Evolutionary conservation across 1,284 basidiomycete species (phyloP).

Genomic region (Cutaneotrichosporon curvatum): DNA sequence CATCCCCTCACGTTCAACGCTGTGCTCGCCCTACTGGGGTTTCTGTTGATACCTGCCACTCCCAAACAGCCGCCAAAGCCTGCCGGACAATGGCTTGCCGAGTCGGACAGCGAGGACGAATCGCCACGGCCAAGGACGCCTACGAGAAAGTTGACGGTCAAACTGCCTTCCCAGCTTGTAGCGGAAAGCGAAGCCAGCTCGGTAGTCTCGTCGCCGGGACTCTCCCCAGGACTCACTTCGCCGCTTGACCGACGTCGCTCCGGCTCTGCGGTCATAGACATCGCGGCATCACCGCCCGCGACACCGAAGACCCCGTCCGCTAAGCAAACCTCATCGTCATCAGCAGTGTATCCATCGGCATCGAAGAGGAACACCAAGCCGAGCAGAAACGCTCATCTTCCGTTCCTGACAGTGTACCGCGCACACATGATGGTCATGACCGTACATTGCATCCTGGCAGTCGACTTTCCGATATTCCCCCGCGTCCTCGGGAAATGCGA

Average conservation of each 20-base stretch:
- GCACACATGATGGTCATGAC: slow-evolving; percentile 96
- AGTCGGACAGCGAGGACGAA: slow-evolving; percentile 39
- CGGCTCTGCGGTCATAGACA: background rate
- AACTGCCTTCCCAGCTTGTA: slow-evolving; percentile 12
- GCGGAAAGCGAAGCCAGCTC: slow-evolving; percentile 4
- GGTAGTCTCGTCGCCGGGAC: background rate
- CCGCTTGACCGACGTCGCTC: too few relatives aligned
- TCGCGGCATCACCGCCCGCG: background rate
- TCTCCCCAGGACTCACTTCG: background rate
- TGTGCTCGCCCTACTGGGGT: slow-evolving; percentile 39
- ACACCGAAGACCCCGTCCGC: background rate
- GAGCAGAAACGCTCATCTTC: slow-evolving; percentile 18
- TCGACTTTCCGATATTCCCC: slow-evolving; percentile 91
- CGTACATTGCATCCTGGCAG: slow-evolving; percentile 81
- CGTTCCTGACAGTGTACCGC: slow-evolving; percentile 77
- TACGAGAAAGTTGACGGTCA: background rate
- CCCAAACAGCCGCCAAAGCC: slow-evolving; percentile 12
- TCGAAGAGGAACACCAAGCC: background rate
- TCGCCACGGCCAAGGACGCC: background rate
- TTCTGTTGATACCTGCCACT: background rate
- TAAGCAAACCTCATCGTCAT: background rate
- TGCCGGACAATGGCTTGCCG: slow-evolving; percentile 38
- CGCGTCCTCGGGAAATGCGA: slow-evolving; percentile 86
- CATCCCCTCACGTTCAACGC: slow-evolving; percentile 52
- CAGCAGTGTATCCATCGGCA: too few relatives aligned